Percentiles rank a stretch among this genome's conserved stretches.
phyloP scores from a whole-genome alignment of 2,329 filamentous ascomycete genomes.

The Teratosphaeria destructans region DNA sequence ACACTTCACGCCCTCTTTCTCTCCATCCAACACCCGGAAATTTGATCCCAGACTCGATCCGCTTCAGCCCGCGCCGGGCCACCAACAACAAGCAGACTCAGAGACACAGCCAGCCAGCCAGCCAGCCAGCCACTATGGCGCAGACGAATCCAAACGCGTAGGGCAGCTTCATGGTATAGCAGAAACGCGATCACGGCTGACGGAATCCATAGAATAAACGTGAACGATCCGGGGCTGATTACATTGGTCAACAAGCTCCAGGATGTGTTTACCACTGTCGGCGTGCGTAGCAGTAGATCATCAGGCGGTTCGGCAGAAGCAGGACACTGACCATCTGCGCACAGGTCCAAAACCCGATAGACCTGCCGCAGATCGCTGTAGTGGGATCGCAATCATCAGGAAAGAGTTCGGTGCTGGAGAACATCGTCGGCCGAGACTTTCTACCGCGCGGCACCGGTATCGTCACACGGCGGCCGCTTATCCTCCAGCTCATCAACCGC shows the following conservation, averaged over 20 bases:
- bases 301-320: not conserved
- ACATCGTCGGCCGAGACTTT: slow-evolving; percentile 98
- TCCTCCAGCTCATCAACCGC: slow-evolving; percentile 96
- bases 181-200: not conserved
- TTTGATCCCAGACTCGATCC: not conserved
- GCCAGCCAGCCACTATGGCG: slow-evolving; percentile 7
- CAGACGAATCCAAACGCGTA: slow-evolving; percentile 15
- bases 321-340: slow-evolving; percentile 13
- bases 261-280: slow-evolving; percentile 97
- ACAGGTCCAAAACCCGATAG: slow-evolving; percentile 95
- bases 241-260: slow-evolving; percentile 96
- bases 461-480: slow-evolving; percentile 87
- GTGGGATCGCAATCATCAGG: slow-evolving; percentile 98
- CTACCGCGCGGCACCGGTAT: slow-evolving; percentile 98
- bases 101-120: not conserved
- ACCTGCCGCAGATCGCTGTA: slow-evolving; percentile 94
- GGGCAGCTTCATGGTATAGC: not conserved
- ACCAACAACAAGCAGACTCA: not conserved
- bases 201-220: slow-evolving; percentile 49
- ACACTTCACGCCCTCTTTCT: not conserved
- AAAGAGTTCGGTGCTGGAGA: slow-evolving; percentile 98
- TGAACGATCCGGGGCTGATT: slow-evolving; percentile 60
- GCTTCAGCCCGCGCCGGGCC: not conserved
- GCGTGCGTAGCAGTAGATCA: slow-evolving; percentile 43
- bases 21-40: not conserved